A percentile compares a stretch with the other conserved stretches of the same genome.
Evolutionary conservation across 192 early-diverging fungal species (phyloP).

Genomic region (Spizellomyces sp.): DNA sequence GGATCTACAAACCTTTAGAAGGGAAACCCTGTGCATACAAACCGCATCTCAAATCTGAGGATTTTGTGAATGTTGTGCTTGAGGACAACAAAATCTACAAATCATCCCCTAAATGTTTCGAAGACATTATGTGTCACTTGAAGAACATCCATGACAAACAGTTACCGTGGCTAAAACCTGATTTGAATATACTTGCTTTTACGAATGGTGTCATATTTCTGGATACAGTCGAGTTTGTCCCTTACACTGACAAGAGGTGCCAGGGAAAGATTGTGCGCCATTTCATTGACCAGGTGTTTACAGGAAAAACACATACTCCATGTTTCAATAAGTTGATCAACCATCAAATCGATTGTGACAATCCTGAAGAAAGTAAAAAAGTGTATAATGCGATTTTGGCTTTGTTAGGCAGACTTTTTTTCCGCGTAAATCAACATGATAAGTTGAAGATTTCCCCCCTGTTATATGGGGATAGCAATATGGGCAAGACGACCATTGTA

Average conservation of each 20-base stretch:
- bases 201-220: slow-evolving; percentile 1
- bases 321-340: background rate
- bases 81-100: background rate
- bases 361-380: background rate
- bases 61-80: slow-evolving; percentile 11
- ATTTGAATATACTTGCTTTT: slow-evolving; percentile 18
- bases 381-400: slow-evolving; percentile 4
- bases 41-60: slow-evolving; percentile 1
- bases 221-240: background rate
- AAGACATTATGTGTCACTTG: slow-evolving; percentile 10
- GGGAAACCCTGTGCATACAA: slow-evolving; percentile 13
- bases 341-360: slow-evolving; percentile 3
- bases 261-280: slow-evolving; percentile 13
- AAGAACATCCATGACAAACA: slow-evolving; percentile 9
- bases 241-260: background rate
- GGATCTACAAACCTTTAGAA: slow-evolving; percentile 12
- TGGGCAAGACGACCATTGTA: slow-evolving; percentile 4
- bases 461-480: slow-evolving; percentile 1
- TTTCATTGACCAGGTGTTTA: slow-evolving; percentile 6
- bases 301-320: slow-evolving; percentile 8
- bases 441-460: background rate
- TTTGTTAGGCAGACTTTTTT: slow-evolving; percentile 8
- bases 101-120: slow-evolving; percentile 11
- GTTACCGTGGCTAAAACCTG: slow-evolving; percentile 6
- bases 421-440: slow-evolving; percentile 3